Conservation (phyloP, 495 filamentous ascomycete species). For the Penicillium simplicissimum region DNA sequence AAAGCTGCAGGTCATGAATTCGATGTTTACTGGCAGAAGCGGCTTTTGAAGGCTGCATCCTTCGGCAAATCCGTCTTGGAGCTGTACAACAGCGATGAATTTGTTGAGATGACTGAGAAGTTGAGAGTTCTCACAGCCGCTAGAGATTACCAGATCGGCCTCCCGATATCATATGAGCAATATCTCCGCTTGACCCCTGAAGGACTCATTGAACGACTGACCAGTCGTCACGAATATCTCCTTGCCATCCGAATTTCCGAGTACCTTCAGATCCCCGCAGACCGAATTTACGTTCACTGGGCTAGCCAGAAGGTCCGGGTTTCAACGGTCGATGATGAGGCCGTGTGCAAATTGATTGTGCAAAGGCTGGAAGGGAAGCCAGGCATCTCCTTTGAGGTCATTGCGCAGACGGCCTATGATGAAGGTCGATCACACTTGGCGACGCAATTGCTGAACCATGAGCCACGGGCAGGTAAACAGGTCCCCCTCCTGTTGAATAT, state of each 20-base stretch:
- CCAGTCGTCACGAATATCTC: conserved; percentile 88
- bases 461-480: conserved; percentile 90
- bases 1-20: conserved; percentile 92
- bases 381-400: conserved; percentile 91
- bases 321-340: conserved; percentile 82
- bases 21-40: conserved; percentile 88
- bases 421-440: conserved; percentile 86
- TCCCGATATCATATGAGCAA: conserved; percentile 92
- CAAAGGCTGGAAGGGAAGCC: conserved; percentile 81
- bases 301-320: conserved; percentile 89
- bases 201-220: conserved; percentile 77
- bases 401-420: conserved; percentile 93
- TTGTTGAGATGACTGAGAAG: conserved; percentile 97
- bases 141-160: conserved; percentile 84
- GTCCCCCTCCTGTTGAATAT: conserved; percentile 92
- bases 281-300: conserved; percentile 94
- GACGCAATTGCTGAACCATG: conserved; percentile 87
- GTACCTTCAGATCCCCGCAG: conserved; percentile 82
- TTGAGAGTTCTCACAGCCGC: conserved; percentile 90
- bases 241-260: conserved; percentile 88
- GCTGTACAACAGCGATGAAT: conserved; percentile 95
- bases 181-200: conserved; percentile 85
- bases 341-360: conserved; percentile 84
- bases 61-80: conserved; percentile 97
- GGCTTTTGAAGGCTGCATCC: conserved; percentile 89